phyloP scores from a whole-genome alignment of 768 basidiomycete species.

The Suillus subaureus region DNA sequence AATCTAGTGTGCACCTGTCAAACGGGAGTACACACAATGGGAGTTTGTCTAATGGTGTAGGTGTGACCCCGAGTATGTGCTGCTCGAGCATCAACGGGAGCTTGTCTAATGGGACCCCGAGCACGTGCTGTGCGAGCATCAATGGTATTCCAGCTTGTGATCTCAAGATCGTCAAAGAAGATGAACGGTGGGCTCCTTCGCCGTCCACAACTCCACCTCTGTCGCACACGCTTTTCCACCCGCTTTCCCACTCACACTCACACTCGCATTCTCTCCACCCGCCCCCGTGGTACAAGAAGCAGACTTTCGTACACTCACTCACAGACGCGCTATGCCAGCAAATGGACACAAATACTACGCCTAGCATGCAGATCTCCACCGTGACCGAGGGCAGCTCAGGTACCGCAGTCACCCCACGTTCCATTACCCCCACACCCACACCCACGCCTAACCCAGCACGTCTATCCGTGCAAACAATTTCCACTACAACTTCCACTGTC shows the following conservation, averaged over 20 bases:
- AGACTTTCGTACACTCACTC: conserved; percentile 10
- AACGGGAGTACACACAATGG: not conserved
- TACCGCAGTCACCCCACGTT: not conserved
- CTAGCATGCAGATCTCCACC: conserved; percentile 17
- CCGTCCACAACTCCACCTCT: conserved; percentile 28
- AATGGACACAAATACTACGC: conserved; percentile 21
- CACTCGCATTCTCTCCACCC: conserved; percentile 35
- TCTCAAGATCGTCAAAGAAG: conserved; percentile 42
- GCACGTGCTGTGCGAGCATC: not conserved
- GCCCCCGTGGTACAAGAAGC: conserved; percentile 33
- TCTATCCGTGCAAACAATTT: not conserved
- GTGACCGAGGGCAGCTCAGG: not conserved
- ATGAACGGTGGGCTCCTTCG: conserved; percentile 23
- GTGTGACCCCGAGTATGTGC: not conserved
- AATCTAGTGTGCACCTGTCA: not conserved
- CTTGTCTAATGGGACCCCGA: not conserved
- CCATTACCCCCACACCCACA: not conserved
- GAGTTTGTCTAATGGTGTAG: not conserved
- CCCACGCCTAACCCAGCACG: not conserved
- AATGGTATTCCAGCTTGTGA: conserved; percentile 29
- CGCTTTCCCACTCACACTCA: conserved; percentile 33
- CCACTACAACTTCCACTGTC: conserved; percentile 8
- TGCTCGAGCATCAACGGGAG: conserved; percentile 7
- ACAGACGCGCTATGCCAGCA: conserved; percentile 15
- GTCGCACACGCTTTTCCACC: conserved; percentile 19